A percentile compares a stretch with the other conserved stretches of the same genome.
Evolutionary conservation across 352 stramenopile genomes (phyloP).

Genomic region (Thalassiosira oceanica): DNA sequence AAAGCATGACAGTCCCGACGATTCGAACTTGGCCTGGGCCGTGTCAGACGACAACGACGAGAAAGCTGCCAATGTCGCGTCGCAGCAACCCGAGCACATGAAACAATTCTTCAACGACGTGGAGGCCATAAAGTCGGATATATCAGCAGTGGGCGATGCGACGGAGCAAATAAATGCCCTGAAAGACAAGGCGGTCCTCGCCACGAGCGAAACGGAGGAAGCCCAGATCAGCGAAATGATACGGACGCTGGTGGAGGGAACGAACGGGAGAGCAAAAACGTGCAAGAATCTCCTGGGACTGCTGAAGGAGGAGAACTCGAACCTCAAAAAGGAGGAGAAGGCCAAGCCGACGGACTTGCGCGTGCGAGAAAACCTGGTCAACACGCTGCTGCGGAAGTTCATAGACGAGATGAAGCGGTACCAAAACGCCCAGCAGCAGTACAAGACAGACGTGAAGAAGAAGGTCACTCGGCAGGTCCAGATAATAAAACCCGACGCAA

Average conservation of each 20-base stretch:
- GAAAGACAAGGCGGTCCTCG: slow-evolving; percentile 90
- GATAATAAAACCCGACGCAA: slow-evolving; percentile 96
- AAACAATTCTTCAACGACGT: slow-evolving; percentile 94
- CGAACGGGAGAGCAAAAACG: slow-evolving; percentile 89
- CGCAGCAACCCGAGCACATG: slow-evolving; percentile 77
- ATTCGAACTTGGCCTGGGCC: slow-evolving; percentile 3
- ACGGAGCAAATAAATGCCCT: slow-evolving; percentile 90
- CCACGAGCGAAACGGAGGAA: slow-evolving; percentile 91
- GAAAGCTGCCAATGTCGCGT: slow-evolving; percentile 7
- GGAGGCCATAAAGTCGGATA: slow-evolving; percentile 91
- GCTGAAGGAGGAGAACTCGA: slow-evolving; percentile 93
- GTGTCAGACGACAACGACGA: slow-evolving; percentile 5
- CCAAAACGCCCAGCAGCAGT: slow-evolving; percentile 94
- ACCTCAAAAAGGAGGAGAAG: slow-evolving; percentile 88
- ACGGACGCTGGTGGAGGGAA: slow-evolving; percentile 86
- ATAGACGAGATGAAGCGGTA: slow-evolving; percentile 98
- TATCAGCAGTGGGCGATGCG: slow-evolving; percentile 87
- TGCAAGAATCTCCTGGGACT: slow-evolving; percentile 84
- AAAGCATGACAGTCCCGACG: neutral
- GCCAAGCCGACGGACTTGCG: slow-evolving; percentile 73
- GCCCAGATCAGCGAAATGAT: slow-evolving; percentile 90
- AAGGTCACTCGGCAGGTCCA: slow-evolving; percentile 97
- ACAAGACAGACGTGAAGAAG: slow-evolving; percentile 96
- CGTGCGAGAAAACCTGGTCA: slow-evolving; percentile 96
- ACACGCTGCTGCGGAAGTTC: slow-evolving; percentile 97